Evolutionary conservation across 2,329 filamentous ascomycete genomes (phyloP).

Genomic region (Pestalotiopsis sp.): DNA sequence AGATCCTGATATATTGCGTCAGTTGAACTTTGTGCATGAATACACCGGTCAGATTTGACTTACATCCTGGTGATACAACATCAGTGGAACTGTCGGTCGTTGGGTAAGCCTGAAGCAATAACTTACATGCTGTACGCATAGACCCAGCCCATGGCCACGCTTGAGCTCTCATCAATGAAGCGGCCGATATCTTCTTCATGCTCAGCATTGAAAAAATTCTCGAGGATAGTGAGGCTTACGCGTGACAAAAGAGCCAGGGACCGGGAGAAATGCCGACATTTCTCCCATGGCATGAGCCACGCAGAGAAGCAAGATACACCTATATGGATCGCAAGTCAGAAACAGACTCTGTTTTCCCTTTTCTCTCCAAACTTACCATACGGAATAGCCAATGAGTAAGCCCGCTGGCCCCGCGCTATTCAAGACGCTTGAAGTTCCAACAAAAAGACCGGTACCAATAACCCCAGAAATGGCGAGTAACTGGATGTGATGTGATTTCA

Average conservation of each 20-base stretch:
- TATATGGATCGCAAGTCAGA: conserved; percentile 35
- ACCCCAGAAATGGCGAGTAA: conserved; percentile 19
- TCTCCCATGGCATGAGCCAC: conserved; percentile 40
- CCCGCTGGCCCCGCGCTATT: no score
- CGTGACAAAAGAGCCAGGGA: conserved; percentile 47
- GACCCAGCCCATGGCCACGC: conserved; percentile 36
- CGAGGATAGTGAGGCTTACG: conserved; percentile 40
- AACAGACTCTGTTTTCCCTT: no score
- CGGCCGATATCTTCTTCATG: neutral
- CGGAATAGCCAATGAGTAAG: neutral
- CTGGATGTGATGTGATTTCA: conserved; percentile 10
- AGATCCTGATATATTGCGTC: conserved; percentile 39
- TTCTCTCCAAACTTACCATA: conserved; percentile 16
- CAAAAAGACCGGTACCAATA: conserved; percentile 15
- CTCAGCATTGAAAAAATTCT: neutral
- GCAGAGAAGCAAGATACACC: conserved; percentile 26
- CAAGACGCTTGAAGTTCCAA: neutral
- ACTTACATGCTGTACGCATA: conserved; percentile 50
- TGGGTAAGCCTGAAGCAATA: conserved; percentile 52
- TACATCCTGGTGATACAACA: neutral
- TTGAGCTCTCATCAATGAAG: neutral
- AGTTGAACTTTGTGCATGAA: neutral
- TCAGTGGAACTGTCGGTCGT: conserved; percentile 28
- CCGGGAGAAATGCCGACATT: conserved; percentile 52
- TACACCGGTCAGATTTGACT: neutral